These are phyloP conservation scores for Xylaria telfairii DNA, from an alignment of 495 filamentous ascomycete species.

Conservation along the genomic window DNA sequence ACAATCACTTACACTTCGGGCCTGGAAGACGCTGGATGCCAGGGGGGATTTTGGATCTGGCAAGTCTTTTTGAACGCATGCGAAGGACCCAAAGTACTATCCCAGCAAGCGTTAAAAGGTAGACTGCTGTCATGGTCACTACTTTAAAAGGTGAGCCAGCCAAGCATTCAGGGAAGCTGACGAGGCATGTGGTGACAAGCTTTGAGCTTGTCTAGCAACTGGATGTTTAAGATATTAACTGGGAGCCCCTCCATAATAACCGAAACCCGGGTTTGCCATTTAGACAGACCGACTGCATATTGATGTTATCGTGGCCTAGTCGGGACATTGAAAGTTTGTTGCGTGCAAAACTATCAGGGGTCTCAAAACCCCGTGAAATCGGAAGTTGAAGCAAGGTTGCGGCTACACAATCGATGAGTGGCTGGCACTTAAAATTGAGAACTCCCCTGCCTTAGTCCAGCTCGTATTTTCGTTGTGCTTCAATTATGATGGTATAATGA, in stretches of 20 bases:
- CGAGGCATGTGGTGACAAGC: conserved; percentile 3
- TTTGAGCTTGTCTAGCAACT: not conserved
- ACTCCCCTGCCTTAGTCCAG: not conserved
- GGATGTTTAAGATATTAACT: not conserved
- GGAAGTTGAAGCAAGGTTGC: not conserved
- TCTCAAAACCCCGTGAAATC: not conserved
- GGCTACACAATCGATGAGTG: not conserved
- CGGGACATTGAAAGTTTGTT: conserved; percentile 1
- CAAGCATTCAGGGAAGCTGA: not conserved
- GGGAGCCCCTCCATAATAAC: conserved; percentile 1
- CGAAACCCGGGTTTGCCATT: not conserved
- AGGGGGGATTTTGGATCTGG: conserved; percentile 30
- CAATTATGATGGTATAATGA: not conserved
- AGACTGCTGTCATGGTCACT: conserved; percentile 28
- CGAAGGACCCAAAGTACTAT: conserved; percentile 29
- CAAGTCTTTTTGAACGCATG: conserved; percentile 18
- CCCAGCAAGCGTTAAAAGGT: conserved; percentile 25
- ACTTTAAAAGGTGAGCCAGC: not conserved
- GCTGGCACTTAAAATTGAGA: not conserved
- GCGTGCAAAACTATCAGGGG: conserved; percentile 10
- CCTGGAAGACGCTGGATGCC: conserved; percentile 39
- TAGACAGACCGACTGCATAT: not conserved
- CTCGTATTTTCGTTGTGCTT: no score
- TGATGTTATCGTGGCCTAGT: not conserved
- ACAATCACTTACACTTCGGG: conserved; percentile 37